phyloP scores from a whole-genome alignment of 768 basidiomycete species.

The Myochromella boudieri region DNA sequence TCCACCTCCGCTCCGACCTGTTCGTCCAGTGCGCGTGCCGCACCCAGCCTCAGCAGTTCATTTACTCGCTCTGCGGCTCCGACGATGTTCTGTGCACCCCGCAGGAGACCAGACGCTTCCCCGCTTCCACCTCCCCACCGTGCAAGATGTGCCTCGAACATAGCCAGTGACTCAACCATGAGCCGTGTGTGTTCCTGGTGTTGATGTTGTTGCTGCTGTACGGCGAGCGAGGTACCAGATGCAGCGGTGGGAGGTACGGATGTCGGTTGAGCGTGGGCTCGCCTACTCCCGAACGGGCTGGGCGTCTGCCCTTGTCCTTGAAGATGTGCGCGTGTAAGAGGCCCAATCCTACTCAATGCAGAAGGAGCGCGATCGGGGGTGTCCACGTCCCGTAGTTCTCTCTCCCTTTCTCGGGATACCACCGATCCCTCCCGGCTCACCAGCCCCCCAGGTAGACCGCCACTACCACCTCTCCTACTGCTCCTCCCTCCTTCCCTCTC shows the following conservation, averaged over 20 bases:
- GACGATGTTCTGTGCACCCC: conserved; percentile 63
- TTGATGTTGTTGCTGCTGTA: conserved; percentile 21
- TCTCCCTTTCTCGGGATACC: too few species aligned
- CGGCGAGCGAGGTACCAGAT: background rate
- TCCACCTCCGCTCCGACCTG: conserved; percentile 79
- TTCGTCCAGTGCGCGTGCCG: conserved; percentile 60
- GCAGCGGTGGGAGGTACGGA: conserved; percentile 4
- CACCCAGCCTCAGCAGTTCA: conserved; percentile 53
- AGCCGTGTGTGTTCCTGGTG: conserved; percentile 62
- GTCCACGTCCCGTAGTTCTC: background rate
- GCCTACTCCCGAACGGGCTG: conserved; percentile 28
- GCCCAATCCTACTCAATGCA: conserved; percentile 18
- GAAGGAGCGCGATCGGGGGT: conserved; percentile 19
- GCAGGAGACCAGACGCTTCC: conserved; percentile 51
- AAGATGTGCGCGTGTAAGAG: conserved; percentile 11
- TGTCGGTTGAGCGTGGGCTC: conserved; percentile 11
- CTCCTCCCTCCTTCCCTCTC: conserved; percentile 2
- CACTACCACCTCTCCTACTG: background rate
- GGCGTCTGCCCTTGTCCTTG: background rate
- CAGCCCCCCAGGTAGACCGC: background rate
- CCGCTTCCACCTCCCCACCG: conserved; percentile 40
- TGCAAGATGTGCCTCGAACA: conserved; percentile 68
- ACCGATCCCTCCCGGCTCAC: conserved; percentile 4
- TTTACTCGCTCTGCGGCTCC: conserved; percentile 69
- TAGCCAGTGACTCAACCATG: conserved; percentile 64